These are phyloP conservation scores for Fusarium sambucinum DNA, from an alignment of 2,329 filamentous ascomycete genomes.

Conservation along the genomic window DNA sequence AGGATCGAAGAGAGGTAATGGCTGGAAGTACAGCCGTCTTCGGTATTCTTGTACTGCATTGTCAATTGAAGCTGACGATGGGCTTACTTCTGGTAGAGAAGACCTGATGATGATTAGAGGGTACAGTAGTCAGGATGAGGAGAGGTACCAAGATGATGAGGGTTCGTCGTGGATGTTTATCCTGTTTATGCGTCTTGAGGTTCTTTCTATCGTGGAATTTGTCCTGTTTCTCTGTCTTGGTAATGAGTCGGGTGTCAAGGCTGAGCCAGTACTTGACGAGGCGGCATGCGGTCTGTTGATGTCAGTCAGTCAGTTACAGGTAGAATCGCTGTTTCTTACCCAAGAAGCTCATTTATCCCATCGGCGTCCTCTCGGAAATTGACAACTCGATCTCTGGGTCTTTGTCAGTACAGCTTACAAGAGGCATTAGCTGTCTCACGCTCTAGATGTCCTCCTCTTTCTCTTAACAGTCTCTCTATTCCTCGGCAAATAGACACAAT, in stretches of 20 bases:
- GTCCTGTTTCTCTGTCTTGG: constrained; percentile 1
- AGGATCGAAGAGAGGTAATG: constrained; percentile 35
- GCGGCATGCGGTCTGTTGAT: constrained; percentile 1
- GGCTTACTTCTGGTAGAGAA: neutral
- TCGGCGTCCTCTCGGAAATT: constrained; percentile 7
- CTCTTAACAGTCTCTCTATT: constrained; percentile 28
- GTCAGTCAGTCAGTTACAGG: accelerated
- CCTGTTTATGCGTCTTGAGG: constrained; percentile 5
- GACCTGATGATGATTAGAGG: neutral
- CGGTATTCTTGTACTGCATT: constrained; percentile 33
- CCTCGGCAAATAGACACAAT: constrained; percentile 32
- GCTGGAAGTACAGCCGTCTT: constrained; percentile 40
- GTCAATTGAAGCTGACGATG: constrained; percentile 19
- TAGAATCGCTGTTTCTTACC: neutral
- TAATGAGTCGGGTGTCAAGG: constrained; percentile 19
- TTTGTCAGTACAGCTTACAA: neutral
- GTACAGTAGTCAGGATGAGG: accelerated
- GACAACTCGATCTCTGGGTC: constrained; percentile 1
- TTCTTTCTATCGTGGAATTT: neutral
- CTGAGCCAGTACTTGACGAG: constrained; percentile 20
- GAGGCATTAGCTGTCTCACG: constrained; percentile 3
- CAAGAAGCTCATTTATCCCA: constrained; percentile 26
- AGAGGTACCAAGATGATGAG: neutral
- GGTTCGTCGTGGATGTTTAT: neutral
- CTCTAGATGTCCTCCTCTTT: constrained; percentile 24